Conservation (phyloP, 805 yeast species). For the Candida sphagnicola region DNA sequence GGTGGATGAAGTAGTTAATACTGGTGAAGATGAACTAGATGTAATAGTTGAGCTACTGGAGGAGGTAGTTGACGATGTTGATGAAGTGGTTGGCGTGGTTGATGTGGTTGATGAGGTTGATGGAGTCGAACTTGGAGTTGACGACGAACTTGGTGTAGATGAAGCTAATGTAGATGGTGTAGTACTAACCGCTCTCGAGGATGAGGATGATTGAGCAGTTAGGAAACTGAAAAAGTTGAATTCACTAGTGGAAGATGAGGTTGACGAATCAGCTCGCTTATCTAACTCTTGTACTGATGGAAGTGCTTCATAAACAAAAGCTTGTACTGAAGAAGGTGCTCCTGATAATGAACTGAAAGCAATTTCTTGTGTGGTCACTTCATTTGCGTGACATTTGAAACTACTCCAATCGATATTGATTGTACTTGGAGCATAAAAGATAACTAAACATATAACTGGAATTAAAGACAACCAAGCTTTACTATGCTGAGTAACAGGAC, state of each 20-base stretch:
- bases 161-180: slow-evolving; percentile 6
- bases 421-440: not conserved
- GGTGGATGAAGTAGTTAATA: not conserved
- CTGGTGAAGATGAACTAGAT: slow-evolving; percentile 3
- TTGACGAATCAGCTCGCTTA: not conserved
- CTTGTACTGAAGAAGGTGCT: not conserved
- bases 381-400: not conserved
- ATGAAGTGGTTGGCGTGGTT: not conserved
- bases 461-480: not conserved
- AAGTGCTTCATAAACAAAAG: not conserved
- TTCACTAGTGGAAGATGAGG: too few relatives aligned
- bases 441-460: not conserved
- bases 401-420: too few relatives aligned
- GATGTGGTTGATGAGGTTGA: not conserved
- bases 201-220: not conserved
- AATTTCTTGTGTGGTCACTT: not conserved
- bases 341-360: too few relatives aligned
- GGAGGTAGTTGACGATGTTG: slow-evolving; percentile 1
- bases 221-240: too few relatives aligned
- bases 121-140: slow-evolving; percentile 4
- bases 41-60: slow-evolving; percentile 12
- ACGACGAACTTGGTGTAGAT: slow-evolving; percentile 2
- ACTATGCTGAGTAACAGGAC: not conserved
- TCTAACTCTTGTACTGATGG: not conserved
- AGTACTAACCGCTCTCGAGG: slow-evolving; percentile 3